Conservation (phyloP, 345 rosid genomes). For the Salix koriyanagi region DNA sequence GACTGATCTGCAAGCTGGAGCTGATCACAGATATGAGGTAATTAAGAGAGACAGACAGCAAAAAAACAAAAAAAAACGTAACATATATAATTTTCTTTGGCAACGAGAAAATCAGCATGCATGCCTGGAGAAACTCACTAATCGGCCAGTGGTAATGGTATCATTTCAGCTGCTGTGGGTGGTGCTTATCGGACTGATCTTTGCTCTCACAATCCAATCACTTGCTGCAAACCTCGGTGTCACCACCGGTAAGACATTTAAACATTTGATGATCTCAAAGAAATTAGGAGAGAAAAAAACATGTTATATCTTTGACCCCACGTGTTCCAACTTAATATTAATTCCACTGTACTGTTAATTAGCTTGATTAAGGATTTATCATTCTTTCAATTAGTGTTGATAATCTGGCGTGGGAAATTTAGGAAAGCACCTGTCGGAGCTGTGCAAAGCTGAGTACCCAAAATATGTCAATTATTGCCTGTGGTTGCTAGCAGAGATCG, state of each 20-base stretch:
- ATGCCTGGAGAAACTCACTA: neutral
- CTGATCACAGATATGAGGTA: conserved; percentile 54
- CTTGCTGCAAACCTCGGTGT: conserved; percentile 73
- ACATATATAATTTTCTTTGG: neutral
- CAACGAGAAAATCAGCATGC: neutral
- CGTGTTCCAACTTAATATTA: neutral
- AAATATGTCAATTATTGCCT: conserved; percentile 41
- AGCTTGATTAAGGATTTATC: neutral
- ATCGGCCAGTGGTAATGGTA: neutral
- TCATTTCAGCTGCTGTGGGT: conserved; percentile 57
- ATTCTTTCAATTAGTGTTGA: neutral
- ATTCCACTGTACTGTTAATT: neutral
- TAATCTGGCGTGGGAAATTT: neutral
- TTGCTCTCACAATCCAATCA: conserved; percentile 67
- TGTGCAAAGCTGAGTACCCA: conserved; percentile 70
- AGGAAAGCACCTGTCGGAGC: conserved; percentile 66
- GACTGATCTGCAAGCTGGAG: conserved; percentile 75
- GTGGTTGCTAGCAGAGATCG: conserved; percentile 60
- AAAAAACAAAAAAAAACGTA: neutral
- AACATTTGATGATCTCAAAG: neutral
- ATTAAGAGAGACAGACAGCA: neutral
- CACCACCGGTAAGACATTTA: conserved; percentile 41
- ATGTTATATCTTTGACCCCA: neutral
- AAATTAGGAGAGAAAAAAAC: neutral
- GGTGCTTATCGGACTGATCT: conserved; percentile 48